Evolutionary conservation across 805 yeast genomes (phyloP), one percentile per base, ranked within the genome.

Genomic region (Schwanniomyces sp.): DNA sequence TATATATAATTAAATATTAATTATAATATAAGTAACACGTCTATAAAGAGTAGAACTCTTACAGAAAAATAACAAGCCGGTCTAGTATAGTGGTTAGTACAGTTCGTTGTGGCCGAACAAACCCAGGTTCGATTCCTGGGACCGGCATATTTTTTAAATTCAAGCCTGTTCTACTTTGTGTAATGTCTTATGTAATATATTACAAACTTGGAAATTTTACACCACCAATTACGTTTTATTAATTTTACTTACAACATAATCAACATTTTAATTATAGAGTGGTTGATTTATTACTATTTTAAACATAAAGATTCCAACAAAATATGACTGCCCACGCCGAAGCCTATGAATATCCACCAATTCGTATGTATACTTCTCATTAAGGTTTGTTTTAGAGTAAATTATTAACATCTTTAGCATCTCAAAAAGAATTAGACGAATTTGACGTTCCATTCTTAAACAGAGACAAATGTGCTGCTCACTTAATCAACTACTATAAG

Each of bases 41-140:
- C n/a, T n/a, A n/a, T n/a, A n/a, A n/a, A n/a, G n/a, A n/a, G n/a
- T n/a, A n/a, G 21, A 18, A 18, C 21, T 24, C 12, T 18, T 24
- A 16, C 14, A 21, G 12, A 34, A 16, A 7, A 37, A 11, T 14
- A 37, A 26, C 3, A n/a, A 45, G 77, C 77, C 74, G 75, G 71
- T 63, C 72, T 72, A 65, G 77, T 72, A 72, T 72, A 72, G 76
- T 72, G 76, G 77, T 72, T 51, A 72, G 76, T 72, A 72, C 76
- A 64, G 64, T 56, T 68, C 76, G 74, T 72, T 72, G 76, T 72
- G 77, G 77, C 77, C 74, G 77, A 69, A 56, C 66, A 63, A 61
- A 72, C 76, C 75, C 76, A 72, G 64, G 76, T 72, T 72, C 76
- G 77, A 72, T 71, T 72, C 76, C 76, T 71, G 77, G 76, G 72